Base-by-base conservation (phyloP, 1,284 basidiomycete genomes). In the Ustilago sp. region DNA sequence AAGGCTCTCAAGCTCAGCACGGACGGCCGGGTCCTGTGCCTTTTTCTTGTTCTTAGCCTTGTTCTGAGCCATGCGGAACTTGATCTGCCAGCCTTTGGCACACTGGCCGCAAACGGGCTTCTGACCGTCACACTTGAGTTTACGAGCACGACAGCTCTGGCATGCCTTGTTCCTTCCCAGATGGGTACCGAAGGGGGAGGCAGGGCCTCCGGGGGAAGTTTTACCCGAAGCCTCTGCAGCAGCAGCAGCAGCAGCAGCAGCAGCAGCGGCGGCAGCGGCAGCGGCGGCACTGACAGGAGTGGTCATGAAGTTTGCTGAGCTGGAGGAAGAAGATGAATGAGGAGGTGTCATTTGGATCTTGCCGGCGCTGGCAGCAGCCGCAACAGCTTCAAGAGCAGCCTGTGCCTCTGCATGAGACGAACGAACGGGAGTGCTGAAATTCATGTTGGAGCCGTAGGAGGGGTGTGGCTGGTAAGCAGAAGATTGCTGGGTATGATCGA, bases 161-260 rank as follows among this genome's bases (percentile, higher is more conserved):
- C 80, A 82, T 12, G 80, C 80, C 67, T 80, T 73, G 68, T 82
- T 82, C 12, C 80, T 60, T 8, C 80, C 80, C 15, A 82, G 74
- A 50, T 82, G 80, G 35, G 74, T 78, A 43, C 73, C 66, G 51
- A 82, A 82, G 56, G 80, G 80, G 28, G 79, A 74, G 52, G 67
- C 56, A 1, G 68, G 23, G 3, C 41, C 28, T 5, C 60, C 61
- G 3, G 66, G 69, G 8, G 74, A 68, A 5, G 59, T 41, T n/a
- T 52, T 56, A 11, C 51, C 61, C 2, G 64, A 55, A 8, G 59
- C 63, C 17, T 47, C 45, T 11, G 56, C 68, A 36, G 68, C 63
- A 15, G 73, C 23, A 8, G 73, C 68, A 43, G 73, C 67, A 36
- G 70, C 70, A 15, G 56, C 68, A 32, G 68, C 63, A 15, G 73